Percentiles rank a stretch among this genome's conserved stretches.
phyloP scores from a whole-genome alignment of 345 rosid genomes.

The Linum usitatissimum region DNA sequence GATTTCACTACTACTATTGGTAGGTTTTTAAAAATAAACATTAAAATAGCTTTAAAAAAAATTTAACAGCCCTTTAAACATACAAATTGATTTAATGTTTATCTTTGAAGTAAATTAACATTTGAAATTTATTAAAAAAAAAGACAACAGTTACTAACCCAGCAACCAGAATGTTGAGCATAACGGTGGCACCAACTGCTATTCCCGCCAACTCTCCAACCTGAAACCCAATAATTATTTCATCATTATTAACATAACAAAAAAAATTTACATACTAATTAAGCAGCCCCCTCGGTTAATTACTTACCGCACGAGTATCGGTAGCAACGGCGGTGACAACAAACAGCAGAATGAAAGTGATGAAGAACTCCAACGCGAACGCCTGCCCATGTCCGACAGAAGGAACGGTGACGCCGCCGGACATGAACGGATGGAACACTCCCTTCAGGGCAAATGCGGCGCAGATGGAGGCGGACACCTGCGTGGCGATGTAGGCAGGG shows the following conservation, averaged over 20 bases:
- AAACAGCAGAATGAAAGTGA: constrained; percentile 79
- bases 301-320: constrained; percentile 90
- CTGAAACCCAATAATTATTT: constrained; percentile 22
- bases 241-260: background rate
- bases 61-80: too few species aligned
- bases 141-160: constrained; percentile 42
- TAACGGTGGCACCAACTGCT: constrained; percentile 94
- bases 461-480: constrained; percentile 79
- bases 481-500: constrained; percentile 80
- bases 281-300: too few species aligned
- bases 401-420: constrained; percentile 97
- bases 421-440: constrained; percentile 70
- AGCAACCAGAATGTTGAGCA: constrained; percentile 88
- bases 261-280: background rate
- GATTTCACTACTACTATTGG: too few species aligned
- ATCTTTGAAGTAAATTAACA: too few species aligned
- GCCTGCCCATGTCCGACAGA: constrained; percentile 69
- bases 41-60: too few species aligned
- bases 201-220: constrained; percentile 97
- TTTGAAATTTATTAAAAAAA: too few species aligned
- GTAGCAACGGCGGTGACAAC: constrained; percentile 98
- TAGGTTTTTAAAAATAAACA: too few species aligned
- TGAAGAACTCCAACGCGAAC: constrained; percentile 84
- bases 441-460: constrained; percentile 92
- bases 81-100: too few species aligned